phyloP scores from a whole-genome alignment of 139 green algal species.

The Astrephomene gubernaculifera region DNA sequence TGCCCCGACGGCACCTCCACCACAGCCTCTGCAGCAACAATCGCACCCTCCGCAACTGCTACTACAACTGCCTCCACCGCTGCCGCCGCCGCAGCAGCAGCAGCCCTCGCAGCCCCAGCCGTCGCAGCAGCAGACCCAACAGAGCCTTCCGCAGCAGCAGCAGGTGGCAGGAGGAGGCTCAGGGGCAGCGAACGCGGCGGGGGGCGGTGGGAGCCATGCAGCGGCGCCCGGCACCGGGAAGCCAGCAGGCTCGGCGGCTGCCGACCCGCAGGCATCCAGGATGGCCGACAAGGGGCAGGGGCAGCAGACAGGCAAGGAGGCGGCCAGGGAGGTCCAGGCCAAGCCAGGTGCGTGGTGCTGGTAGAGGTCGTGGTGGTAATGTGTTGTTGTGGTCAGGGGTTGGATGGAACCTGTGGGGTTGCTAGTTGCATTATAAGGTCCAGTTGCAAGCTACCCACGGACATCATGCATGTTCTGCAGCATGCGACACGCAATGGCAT shows the following conservation, averaged over 20 bases:
- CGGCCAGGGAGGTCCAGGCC: not conserved
- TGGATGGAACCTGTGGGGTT: no score
- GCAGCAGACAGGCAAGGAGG: slow-evolving; percentile 1
- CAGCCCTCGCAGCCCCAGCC: not conserved
- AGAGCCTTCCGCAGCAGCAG: not conserved
- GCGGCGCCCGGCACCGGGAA: not conserved
- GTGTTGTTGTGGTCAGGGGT: no score
- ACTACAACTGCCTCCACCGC: not conserved
- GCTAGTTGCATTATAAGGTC: no score
- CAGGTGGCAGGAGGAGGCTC: not conserved
- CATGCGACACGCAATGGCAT: not conserved
- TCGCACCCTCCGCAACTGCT: not conserved
- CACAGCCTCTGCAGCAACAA: not conserved
- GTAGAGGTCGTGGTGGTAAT: not conserved
- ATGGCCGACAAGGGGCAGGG: not conserved
- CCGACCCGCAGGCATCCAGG: not conserved
- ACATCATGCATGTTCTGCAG: not conserved
- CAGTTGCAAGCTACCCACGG: not conserved
- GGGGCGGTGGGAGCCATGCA: not conserved
- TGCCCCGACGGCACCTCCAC: not conserved
- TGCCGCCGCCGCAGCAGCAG: not conserved
- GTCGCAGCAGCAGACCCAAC: not conserved
- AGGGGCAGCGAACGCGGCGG: not conserved
- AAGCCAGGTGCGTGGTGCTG: not conserved
- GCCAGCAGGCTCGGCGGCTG: not conserved